Percentiles rank a stretch among this genome's conserved stretches.
phyloP scores from a whole-genome alignment of 2,329 filamentous ascomycete species.

The Trichoderma arundinaceum region DNA sequence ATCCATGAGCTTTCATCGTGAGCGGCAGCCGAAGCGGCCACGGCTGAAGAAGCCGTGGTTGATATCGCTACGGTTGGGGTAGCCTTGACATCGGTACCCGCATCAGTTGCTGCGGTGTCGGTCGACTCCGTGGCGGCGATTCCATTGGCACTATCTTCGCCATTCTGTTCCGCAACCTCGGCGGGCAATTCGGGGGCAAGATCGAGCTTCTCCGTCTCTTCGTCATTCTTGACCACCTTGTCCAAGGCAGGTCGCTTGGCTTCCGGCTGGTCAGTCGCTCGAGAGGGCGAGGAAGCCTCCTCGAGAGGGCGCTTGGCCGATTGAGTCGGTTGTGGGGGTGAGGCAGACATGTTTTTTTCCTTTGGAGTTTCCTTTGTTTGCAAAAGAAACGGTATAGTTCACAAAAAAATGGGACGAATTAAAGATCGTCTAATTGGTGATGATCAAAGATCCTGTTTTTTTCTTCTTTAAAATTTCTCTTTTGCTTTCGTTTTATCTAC shows the following conservation, averaged over 20 bases:
- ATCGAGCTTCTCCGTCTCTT: slow-evolving; percentile 56
- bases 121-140: slow-evolving; percentile 48
- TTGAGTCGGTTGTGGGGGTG: slow-evolving; percentile 68
- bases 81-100: slow-evolving; percentile 37
- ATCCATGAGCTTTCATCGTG: slow-evolving; percentile 97
- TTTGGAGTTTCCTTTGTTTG: slow-evolving; percentile 1
- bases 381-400: slow-evolving; percentile 26
- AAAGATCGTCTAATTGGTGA: slow-evolving; percentile 35
- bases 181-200: slow-evolving; percentile 42
- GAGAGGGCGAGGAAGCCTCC: slow-evolving; percentile 93
- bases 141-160: slow-evolving; percentile 56
- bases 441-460: slow-evolving; percentile 39
- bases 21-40: slow-evolving; percentile 56
- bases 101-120: slow-evolving; percentile 43
- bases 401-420: slow-evolving; percentile 34
- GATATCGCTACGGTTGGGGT: slow-evolving; percentile 38
- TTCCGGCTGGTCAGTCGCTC: slow-evolving; percentile 89
- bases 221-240: slow-evolving; percentile 78
- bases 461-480: slow-evolving; percentile 40
- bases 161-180: slow-evolving; percentile 55
- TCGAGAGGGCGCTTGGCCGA: slow-evolving; percentile 91
- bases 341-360: slow-evolving; percentile 71
- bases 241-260: slow-evolving; percentile 96
- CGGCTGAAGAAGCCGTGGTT: slow-evolving; percentile 40
- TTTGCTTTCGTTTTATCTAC: slow-evolving; percentile 68